Evolutionary conservation across 2,329 filamentous ascomycete genomes (phyloP).

Genomic region (Colletotrichum abscissum): DNA sequence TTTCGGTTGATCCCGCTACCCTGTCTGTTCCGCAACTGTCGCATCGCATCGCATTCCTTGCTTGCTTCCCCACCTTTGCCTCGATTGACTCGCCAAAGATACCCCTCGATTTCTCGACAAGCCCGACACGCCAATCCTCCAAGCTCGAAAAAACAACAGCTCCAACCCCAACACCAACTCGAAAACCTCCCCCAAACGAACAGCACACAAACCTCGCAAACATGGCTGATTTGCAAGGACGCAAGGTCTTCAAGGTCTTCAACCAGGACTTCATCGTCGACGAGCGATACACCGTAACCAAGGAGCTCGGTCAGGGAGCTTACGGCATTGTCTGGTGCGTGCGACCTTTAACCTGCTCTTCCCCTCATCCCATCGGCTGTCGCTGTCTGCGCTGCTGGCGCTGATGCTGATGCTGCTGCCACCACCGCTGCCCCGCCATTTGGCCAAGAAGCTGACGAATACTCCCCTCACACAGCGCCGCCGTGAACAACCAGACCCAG

Average conservation of each 20-base stretch:
- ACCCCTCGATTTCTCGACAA: constrained; percentile 32
- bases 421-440: constrained; percentile 36
- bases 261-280: constrained; percentile 99
- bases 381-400: background rate
- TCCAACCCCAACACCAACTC: constrained; percentile 10
- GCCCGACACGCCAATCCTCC: constrained; percentile 12
- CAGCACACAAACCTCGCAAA: constrained; percentile 26
- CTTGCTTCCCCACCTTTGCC: constrained; percentile 35
- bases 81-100: constrained; percentile 33
- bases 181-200: background rate
- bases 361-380: constrained; percentile 6
- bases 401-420: constrained; percentile 8
- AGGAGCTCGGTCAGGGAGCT: constrained; percentile 97
- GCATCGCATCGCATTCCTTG: constrained; percentile 36
- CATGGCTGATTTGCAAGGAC: constrained; percentile 60
- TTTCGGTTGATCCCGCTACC: constrained; percentile 24
- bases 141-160: constrained; percentile 10
- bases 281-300: constrained; percentile 97
- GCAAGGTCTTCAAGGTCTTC: constrained; percentile 99
- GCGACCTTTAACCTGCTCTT: constrained; percentile 15
- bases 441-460: constrained; percentile 30
- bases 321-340: constrained; percentile 97
- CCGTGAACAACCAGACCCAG: constrained; percentile 88
- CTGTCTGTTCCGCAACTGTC: constrained; percentile 35
- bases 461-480: constrained; percentile 70